A percentile compares a stretch with the other conserved stretches of the same genome.
Conservation (phyloP, 1,139 yeast species). For the Geotrichum carabidarum region DNA sequence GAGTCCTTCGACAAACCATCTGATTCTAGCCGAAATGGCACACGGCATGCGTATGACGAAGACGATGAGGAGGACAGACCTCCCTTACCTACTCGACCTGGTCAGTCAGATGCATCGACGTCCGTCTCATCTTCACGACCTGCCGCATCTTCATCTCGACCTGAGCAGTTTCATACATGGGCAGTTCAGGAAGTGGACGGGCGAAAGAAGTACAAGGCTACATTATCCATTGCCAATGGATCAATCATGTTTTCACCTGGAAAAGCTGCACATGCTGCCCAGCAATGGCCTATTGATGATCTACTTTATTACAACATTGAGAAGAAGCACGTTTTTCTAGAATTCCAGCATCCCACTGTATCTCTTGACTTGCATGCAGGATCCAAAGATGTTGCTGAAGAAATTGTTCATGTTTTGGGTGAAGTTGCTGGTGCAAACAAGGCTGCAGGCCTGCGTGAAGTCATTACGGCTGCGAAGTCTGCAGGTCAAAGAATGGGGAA, state of each 20-base stretch:
- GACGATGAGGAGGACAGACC: constrained; percentile 6
- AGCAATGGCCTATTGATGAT: constrained; percentile 75
- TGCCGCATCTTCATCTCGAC: constrained; percentile 15
- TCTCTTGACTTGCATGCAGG: constrained; percentile 88
- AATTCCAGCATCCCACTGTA: constrained; percentile 70
- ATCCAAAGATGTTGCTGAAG: constrained; percentile 70
- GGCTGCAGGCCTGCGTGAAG: constrained; percentile 76
- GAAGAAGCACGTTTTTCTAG: constrained; percentile 89
- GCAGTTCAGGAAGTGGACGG: constrained; percentile 87
- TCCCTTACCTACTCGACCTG: constrained; percentile 1
- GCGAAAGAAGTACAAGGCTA: constrained; percentile 69
- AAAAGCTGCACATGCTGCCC: constrained; percentile 48
- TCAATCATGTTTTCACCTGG: constrained; percentile 40
- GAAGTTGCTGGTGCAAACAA: constrained; percentile 83
- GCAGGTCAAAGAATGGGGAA: constrained; percentile 63
- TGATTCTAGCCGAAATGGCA: neutral
- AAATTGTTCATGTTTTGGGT: constrained; percentile 70
- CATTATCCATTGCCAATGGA: constrained; percentile 56
- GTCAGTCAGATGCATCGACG: neutral
- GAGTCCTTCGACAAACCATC: neutral
- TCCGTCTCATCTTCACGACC: constrained; percentile 23
- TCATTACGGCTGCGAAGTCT: constrained; percentile 67
- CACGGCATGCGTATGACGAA: neutral
- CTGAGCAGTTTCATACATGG: constrained; percentile 61
- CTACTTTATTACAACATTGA: constrained; percentile 70